Conservation (phyloP, 345 rosid species). For the Gossypium thurberi region DNA sequence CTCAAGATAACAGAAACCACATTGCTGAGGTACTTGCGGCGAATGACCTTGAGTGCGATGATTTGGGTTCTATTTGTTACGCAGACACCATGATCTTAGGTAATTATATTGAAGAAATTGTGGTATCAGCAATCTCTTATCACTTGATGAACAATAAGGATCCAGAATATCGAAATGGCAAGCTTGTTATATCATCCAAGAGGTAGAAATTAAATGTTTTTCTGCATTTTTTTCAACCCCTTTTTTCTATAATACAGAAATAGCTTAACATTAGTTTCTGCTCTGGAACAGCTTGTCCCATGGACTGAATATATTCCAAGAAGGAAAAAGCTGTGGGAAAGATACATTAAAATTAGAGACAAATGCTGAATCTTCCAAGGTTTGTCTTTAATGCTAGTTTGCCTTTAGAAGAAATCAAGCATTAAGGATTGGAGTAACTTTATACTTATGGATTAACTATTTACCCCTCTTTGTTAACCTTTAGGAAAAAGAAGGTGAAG, state of each 20-base stretch:
- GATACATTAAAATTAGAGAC: constrained; percentile 69
- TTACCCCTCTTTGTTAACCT: background rate
- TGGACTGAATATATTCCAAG: constrained; percentile 86
- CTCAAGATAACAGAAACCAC: constrained; percentile 87
- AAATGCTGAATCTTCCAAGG: constrained; percentile 71
- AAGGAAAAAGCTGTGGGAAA: constrained; percentile 55
- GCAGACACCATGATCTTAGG: constrained; percentile 69
- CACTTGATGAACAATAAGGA: constrained; percentile 70
- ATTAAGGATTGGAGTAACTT: background rate
- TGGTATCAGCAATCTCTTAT: constrained; percentile 72
- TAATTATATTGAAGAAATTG: constrained; percentile 78
- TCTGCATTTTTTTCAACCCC: background rate
- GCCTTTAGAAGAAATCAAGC: constrained; percentile 8
- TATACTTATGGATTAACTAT: background rate
- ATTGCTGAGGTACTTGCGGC: constrained; percentile 88
- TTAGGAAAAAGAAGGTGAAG: constrained; percentile 43
- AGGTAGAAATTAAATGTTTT: constrained; percentile 35
- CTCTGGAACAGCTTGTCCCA: constrained; percentile 77
- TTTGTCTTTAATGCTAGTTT: constrained; percentile 19
- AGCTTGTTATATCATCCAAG: constrained; percentile 82
- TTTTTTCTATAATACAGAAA: background rate
- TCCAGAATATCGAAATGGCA: constrained; percentile 91
- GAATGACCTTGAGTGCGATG: constrained; percentile 88
- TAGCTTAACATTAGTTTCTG: constrained; percentile 3
- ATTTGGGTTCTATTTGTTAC: constrained; percentile 66